These are phyloP conservation scores for Hebeloma cylindrosporum DNA, from an alignment of 768 basidiomycete species.

Conservation along the genomic window DNA sequence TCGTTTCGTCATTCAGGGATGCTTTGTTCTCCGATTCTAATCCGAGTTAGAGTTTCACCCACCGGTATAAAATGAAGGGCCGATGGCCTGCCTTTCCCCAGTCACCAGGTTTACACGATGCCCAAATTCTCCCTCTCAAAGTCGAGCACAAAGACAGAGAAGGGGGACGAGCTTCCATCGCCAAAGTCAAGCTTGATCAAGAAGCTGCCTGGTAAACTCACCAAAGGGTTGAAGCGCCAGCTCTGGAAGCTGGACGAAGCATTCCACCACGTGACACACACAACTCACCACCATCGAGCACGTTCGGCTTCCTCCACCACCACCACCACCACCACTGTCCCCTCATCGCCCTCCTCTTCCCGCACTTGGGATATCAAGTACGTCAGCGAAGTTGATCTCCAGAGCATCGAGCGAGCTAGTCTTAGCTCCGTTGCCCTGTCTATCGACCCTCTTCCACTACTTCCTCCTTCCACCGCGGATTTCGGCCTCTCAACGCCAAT, in stretches of 20 bases:
- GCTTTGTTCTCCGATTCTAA: no score
- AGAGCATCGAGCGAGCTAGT: slow-evolving; percentile 12
- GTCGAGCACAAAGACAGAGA: slow-evolving; percentile 11
- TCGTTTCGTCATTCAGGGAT: no score
- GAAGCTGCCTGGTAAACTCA: slow-evolving; percentile 28
- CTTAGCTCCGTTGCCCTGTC: slow-evolving; percentile 7
- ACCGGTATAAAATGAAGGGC: not conserved
- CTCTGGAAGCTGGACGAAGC: slow-evolving; percentile 33
- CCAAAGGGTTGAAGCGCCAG: slow-evolving; percentile 32
- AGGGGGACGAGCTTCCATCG: slow-evolving; percentile 10
- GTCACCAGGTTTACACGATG: slow-evolving; percentile 9
- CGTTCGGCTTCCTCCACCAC: slow-evolving; percentile 26
- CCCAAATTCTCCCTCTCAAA: slow-evolving; percentile 13
- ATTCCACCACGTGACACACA: slow-evolving; percentile 37
- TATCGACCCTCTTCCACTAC: slow-evolving; percentile 8
- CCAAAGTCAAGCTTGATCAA: slow-evolving; percentile 25
- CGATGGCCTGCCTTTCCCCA: not conserved
- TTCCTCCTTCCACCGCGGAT: slow-evolving; percentile 10
- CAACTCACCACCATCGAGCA: slow-evolving; percentile 25
- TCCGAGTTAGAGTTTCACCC: no score
- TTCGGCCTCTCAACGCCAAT: slow-evolving; percentile 4
- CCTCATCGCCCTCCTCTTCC: slow-evolving; percentile 12
- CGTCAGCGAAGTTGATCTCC: slow-evolving; percentile 12
- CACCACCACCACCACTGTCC: slow-evolving; percentile 38
- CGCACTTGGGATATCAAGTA: slow-evolving; percentile 18